Evolutionary conservation across 768 basidiomycete genomes (phyloP).

Genomic region (Erythrobasidium yunnanense): DNA sequence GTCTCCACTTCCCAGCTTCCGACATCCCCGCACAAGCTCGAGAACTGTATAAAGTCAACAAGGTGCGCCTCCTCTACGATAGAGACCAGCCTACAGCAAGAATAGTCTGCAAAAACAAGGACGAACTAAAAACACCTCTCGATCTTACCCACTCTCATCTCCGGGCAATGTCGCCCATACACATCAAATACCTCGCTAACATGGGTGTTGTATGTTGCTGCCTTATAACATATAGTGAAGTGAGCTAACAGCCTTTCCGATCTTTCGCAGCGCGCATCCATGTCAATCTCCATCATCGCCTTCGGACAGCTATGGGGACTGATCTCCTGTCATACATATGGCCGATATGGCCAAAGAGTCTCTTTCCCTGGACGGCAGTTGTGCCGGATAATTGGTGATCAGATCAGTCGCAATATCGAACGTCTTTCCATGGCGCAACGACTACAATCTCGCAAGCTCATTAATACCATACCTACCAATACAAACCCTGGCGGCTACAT

Average conservation of each 20-base stretch:
- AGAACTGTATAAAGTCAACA: conserved; percentile 61
- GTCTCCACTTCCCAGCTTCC: conserved; percentile 58
- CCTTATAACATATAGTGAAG: neutral
- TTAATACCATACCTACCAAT: conserved; percentile 59
- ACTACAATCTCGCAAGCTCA: conserved; percentile 63
- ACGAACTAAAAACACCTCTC: conserved; percentile 59
- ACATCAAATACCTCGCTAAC: conserved; percentile 54
- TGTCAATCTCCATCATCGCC: conserved; percentile 74
- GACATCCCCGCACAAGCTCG: conserved; percentile 52
- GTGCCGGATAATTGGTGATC: conserved; percentile 64
- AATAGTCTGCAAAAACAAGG: conserved; percentile 53
- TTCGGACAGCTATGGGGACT: conserved; percentile 71
- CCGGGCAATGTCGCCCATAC: conserved; percentile 79
- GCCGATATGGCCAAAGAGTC: conserved; percentile 65
- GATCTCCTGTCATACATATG: conserved; percentile 67
- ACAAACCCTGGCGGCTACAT: conserved; percentile 56
- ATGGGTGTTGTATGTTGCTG: conserved; percentile 29
- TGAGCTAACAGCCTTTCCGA: neutral
- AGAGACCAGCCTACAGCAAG: conserved; percentile 61
- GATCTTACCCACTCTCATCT: conserved; percentile 76
- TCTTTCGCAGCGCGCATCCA: conserved; percentile 56
- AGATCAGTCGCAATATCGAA: conserved; percentile 69
- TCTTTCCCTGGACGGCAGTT: conserved; percentile 76
- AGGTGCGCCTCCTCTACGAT: conserved; percentile 66
- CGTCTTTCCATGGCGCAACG: conserved; percentile 65